These are phyloP conservation scores for Cryomyces antarcticus DNA, from an alignment of 495 filamentous ascomycete genomes.

Conservation along the genomic window DNA sequence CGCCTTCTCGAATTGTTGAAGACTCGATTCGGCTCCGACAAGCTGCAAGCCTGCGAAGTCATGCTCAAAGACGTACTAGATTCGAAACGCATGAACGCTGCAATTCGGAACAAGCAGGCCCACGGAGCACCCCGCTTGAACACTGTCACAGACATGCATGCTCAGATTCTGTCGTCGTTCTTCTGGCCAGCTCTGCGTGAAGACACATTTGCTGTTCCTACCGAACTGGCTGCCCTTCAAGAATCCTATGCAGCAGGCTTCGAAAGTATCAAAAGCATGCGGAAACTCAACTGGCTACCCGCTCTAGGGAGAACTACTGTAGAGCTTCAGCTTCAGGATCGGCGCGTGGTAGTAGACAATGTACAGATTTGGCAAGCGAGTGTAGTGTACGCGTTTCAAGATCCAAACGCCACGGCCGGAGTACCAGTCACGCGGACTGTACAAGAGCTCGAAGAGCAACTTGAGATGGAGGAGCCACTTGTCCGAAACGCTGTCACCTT, in stretches of 20 bases:
- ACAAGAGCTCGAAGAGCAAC: slow-evolving; percentile 35
- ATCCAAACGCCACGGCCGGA: slow-evolving; percentile 11
- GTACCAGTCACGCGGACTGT: slow-evolving; percentile 30
- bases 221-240: slow-evolving; percentile 39
- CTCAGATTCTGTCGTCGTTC: slow-evolving; percentile 74
- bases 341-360: slow-evolving; percentile 42
- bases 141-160: slow-evolving; percentile 25
- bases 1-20: slow-evolving; percentile 75
- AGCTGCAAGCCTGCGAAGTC: slow-evolving; percentile 80
- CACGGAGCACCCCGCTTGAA: slow-evolving; percentile 13
- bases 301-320: slow-evolving; percentile 64
- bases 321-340: slow-evolving; percentile 65
- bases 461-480: slow-evolving; percentile 59
- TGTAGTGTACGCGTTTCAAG: slow-evolving; percentile 70
- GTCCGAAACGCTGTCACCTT: slow-evolving; percentile 62
- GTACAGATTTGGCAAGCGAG: slow-evolving; percentile 78
- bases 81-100: slow-evolving; percentile 47
- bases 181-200: slow-evolving; percentile 82
- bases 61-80: slow-evolving; percentile 93
- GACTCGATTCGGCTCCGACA: slow-evolving; percentile 64
- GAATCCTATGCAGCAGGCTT: slow-evolving; percentile 57
- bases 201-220: slow-evolving; percentile 53
- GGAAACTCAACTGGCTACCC: slow-evolving; percentile 76
- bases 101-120: slow-evolving; percentile 22
- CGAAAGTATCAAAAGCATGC: slow-evolving; percentile 51